Base-by-base conservation (phyloP, 139 green algal species). In the Chlamydomonas urium region DNA sequence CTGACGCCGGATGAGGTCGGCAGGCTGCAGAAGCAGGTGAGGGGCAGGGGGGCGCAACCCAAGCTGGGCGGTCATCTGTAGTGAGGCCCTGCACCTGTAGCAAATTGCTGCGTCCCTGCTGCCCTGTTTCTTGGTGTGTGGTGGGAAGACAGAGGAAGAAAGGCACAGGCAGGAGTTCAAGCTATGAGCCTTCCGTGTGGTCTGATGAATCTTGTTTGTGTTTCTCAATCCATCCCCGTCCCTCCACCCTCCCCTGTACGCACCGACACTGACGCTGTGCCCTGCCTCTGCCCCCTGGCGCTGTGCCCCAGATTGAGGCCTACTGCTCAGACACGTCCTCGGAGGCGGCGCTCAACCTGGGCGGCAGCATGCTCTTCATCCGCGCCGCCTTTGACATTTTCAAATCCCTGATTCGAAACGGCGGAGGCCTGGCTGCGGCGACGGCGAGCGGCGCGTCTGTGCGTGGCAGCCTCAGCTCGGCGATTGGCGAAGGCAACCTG, bases 291-390 rank as follows among this genome's bases (percentile, higher is more conserved):
- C 42, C 14, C 42, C 42, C 14, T 8, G 8, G 10, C n/a, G 17
- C 29, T 63, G 6, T 26, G 19, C n/a, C 26, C 33, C 23, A 67
- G 60, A 67, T 67, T 21, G 66, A 84, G 45, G 76, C 71, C 8
- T 94, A 81, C 58, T 60, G 84, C 38, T 65, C 63, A 21, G 85
- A 91, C 69, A n/a, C 59, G 2, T 73, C 69, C 6, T 50, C 80
- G 5, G 81, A 90, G 24, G 86, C 84, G 1, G 31, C n/a, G 6
- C 73, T 92, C 2, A 79, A 80, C 35, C 61, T 90, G 32, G 81
- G 76, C 8, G 81, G 76, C 62, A 88, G 80, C 74, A 92, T 95
- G 88, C 74, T 89, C 50, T 83, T 89, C 75, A 92, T 96, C 71
- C 76, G 73, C 0, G 85, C 81, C 19, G 79, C 69, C 2, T 84